Evolutionary conservation across 345 rosid genomes (phyloP).

Genomic region (Pelargonium nanum): DNA sequence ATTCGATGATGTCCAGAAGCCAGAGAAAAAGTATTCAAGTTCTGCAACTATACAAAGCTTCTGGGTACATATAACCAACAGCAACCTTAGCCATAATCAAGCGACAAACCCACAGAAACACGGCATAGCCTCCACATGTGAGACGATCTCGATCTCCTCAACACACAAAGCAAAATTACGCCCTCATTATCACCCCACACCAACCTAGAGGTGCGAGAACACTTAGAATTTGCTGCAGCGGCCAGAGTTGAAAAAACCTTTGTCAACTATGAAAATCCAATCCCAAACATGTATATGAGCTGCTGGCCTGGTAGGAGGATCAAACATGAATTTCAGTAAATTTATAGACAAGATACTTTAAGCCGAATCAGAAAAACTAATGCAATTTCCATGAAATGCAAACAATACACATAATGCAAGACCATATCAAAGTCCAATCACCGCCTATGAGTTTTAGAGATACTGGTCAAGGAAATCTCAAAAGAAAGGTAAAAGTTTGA

Average conservation of each 20-base stretch:
- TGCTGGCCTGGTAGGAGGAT: conserved; percentile 28
- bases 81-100: conserved; percentile 87
- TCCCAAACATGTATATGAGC: conserved; percentile 22
- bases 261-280: conserved; percentile 38
- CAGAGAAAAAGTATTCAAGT: conserved; percentile 17
- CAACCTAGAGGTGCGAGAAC: conserved; percentile 91
- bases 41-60: conserved; percentile 17
- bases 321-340: neutral
- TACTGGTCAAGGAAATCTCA: too few species aligned
- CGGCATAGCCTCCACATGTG: conserved; percentile 87
- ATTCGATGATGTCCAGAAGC: conserved; percentile 15
- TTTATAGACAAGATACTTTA: neutral
- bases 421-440: neutral
- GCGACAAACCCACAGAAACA: conserved; percentile 70
- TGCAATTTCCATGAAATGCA: too few species aligned
- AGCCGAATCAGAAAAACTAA: neutral
- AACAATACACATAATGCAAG: neutral
- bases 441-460: neutral
- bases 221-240: conserved; percentile 50
- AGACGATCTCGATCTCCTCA: conserved; percentile 73
- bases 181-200: conserved; percentile 72
- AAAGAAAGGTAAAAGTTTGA: neutral
- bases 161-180: conserved; percentile 38
- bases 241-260: conserved; percentile 87
- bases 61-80: conserved; percentile 7